Base-by-base conservation (phyloP, 352 stramenopile genomes). In the Phytopythium cucurbitacearum region DNA sequence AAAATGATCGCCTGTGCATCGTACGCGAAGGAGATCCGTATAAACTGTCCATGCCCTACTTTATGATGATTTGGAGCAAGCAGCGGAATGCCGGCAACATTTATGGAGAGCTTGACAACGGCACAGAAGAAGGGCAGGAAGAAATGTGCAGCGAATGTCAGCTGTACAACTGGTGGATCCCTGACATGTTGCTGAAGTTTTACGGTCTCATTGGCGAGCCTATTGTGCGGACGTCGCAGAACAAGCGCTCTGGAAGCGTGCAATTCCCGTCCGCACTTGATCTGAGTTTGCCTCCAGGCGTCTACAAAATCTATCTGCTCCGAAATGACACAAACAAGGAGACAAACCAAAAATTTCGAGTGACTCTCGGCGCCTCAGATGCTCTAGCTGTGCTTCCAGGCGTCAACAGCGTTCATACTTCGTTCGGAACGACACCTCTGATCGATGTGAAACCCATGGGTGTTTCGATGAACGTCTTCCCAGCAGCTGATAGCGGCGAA, bases 381-480 rank as follows among this genome's bases (percentile, higher is more conserved):
- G 48, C 52, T 7, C 59, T 85, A 4, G 59, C 63, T 9, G 71
- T 85, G 0, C 53, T 79, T 2, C 71, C 73, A n/a, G 71, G 64
- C 3, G 32, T 72, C 7, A 85, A 85, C 41, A 69, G 74, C 34
- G 70, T 79, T 11, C 69, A 85, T 59, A 85, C 74, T 0, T 69
- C 71, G 13, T 83, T 85, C 45, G 74, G 74, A 7, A 81, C 74
- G 8, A 85, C 74, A 11, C 67, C 74, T 0, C 46, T 85, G n/a
- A 70, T 85, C 13, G 74, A 83, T 38, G 65, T 85, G 10, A 78
- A 80, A 50, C 53, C 71, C 1, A 39, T 80, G 5, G 69, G 61
- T 51, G 67, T 59, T 10, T 66, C 69, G 0, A 47, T 83, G 10
- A 57, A 76, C 51, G 58, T 78, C 0, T 80, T 73, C 15, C 16